phyloP scores from a whole-genome alignment of 148 eudicot species.

The Persicaria maculosa region DNA sequence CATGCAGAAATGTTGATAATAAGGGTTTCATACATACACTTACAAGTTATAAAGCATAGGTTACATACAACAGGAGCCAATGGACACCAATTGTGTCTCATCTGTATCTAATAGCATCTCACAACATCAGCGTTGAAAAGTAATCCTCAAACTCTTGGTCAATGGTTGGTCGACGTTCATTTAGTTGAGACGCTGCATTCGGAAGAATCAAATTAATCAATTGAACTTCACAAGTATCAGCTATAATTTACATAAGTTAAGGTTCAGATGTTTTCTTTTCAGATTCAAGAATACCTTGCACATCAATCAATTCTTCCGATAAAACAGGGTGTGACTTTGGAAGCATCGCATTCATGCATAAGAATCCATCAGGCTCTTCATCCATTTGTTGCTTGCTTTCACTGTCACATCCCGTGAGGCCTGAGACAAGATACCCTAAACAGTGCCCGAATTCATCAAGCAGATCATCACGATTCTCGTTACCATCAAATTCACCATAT shows the following conservation, averaged over 20 bases:
- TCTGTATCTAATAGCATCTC: constrained; percentile 3
- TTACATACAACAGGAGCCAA: background rate
- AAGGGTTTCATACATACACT: background rate
- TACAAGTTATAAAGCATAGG: background rate
- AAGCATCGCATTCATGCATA: background rate
- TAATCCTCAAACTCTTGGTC: constrained; percentile 41
- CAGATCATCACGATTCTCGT: background rate
- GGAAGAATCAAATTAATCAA: background rate
- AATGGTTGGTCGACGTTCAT: constrained; percentile 23
- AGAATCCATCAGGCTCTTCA: background rate
- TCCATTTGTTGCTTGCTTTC: background rate
- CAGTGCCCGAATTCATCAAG: constrained; percentile 1
- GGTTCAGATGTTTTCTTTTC: background rate
- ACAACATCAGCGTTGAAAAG: constrained; percentile 34
- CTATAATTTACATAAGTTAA: too few relatives aligned
- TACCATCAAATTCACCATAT: background rate
- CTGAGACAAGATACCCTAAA: constrained; percentile 2
- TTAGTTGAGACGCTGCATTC: constrained; percentile 24
- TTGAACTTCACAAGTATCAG: background rate
- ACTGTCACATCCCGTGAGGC: background rate
- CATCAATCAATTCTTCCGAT: too few relatives aligned
- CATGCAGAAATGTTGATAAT: background rate
- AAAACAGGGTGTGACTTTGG: background rate
- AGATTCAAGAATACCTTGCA: background rate
- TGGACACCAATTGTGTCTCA: background rate